Evolutionary conservation across 225 moss, liverwort and hornwort genomes (phyloP), one percentile per base, ranked within the genome.

Genomic region (Climacium dendroides): DNA sequence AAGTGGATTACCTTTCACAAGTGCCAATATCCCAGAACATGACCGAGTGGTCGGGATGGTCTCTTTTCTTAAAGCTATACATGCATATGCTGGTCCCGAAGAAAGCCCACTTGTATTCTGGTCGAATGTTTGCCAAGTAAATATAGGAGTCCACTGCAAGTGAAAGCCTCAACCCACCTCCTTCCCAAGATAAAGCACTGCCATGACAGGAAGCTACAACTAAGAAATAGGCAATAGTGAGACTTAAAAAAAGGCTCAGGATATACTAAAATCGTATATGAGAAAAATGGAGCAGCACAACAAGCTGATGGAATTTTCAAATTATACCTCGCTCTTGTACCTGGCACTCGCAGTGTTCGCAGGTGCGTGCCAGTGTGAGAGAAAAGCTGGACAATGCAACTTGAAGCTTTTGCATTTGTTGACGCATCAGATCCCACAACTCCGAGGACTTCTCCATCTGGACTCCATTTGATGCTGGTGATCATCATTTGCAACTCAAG

Each of bases 21-120:
- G 95, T 95, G 82, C 73, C 90, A 86, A 95, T 93, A 91, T 97
- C 89, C 98, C 96, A 99, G 71, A 99, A 99, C 95, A 97, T 97
- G 60, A 98, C 95, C 25, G 96, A 95, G 87, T 97, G 93, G 41
- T 97, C 93, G 16, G 76, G 45, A 83, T 94, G 92, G 69, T 95
- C 97, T 83, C 84, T 91, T 89, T 95, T 97, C 77, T 91, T 95
- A 58, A 96, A 99, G 34, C 94, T 95, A 70, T 99, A 97, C 39
- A 95, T 93, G 72, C 94, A 99, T 19, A 95, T 99, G 91, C 88
- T 95, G 78, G 91, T 92, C 78, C 96, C 97, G 86, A 96, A 95
- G 62, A 95, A 99, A 59, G 92, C 94, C 96, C 98, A 96, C 81
- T 95, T 95, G 88, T 99, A 97, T 57, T 97, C 93, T 20, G 92